A percentile compares a stretch with the other conserved stretches of the same genome.
Conservation (phyloP, 1,139 yeast genomes). For the Geotrichum phurueaensis region DNA sequence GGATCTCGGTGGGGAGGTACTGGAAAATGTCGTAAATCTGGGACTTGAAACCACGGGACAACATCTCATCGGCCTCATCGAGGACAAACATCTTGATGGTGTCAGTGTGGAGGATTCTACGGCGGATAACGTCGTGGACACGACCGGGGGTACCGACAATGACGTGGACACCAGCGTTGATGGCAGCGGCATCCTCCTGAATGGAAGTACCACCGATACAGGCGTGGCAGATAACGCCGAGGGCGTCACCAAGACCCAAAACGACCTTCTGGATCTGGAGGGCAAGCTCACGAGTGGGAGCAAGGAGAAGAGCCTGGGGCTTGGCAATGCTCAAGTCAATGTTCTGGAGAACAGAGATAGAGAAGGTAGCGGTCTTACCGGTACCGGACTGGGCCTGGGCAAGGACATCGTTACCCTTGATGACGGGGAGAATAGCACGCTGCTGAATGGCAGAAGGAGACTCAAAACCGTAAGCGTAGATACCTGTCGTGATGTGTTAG, state of each 20-base stretch:
- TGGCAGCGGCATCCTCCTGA: constrained; percentile 85
- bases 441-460: constrained; percentile 96
- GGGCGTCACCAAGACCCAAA: constrained; percentile 86
- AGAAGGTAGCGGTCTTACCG: constrained; percentile 98
- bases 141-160: constrained; percentile 99
- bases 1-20: constrained; percentile 88
- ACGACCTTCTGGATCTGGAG: constrained; percentile 96
- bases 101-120: constrained; percentile 85
- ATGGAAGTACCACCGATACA: constrained; percentile 97
- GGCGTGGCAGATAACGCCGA: constrained; percentile 92
- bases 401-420: constrained; percentile 93
- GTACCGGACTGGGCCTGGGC: constrained; percentile 99
- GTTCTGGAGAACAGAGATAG: constrained; percentile 94
- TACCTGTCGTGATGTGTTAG: constrained; percentile 43
- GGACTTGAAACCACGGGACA: constrained; percentile 93
- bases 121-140: constrained; percentile 94
- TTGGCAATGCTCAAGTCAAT: constrained; percentile 48
- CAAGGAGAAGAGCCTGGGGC: constrained; percentile 80
- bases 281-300: constrained; percentile 99
- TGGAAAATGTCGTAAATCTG: constrained; percentile 97
- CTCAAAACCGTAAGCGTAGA: constrained; percentile 93
- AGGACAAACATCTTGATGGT: constrained; percentile 93
- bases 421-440: constrained; percentile 94
- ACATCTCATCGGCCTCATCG: constrained; percentile 99
- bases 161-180: constrained; percentile 88